A percentile compares a stretch with the other conserved stretches of the same genome.
phyloP scores from a whole-genome alignment of 208 protist genomes.

The Naegleria gruberi region DNA sequence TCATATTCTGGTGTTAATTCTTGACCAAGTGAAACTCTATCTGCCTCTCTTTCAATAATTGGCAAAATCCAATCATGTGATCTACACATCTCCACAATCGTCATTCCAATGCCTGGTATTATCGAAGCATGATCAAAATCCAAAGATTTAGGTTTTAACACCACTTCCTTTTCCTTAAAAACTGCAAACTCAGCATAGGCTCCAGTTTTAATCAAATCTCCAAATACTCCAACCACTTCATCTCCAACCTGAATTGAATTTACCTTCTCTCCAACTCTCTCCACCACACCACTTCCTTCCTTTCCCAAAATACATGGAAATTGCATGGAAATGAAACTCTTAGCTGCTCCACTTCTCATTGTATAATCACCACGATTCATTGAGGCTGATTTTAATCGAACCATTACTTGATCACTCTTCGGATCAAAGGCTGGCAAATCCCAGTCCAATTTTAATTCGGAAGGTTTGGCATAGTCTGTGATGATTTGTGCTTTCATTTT shows the following conservation, averaged over 20 bases:
- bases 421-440: neutral
- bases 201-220: neutral
- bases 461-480: neutral
- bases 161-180: neutral
- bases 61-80: no score
- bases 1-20: no score
- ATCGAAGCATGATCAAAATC: neutral
- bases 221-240: neutral
- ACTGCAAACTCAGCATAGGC: neutral
- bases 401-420: neutral
- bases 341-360: neutral
- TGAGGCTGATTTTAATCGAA: neutral
- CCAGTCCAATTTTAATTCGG: neutral
- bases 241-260: neutral
- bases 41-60: neutral
- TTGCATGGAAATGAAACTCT: neutral
- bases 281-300: neutral
- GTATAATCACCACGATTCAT: neutral
- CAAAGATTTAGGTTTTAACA: neutral
- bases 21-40: no score
- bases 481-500: neutral
- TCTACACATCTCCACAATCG: no score
- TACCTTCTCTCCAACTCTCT: neutral
- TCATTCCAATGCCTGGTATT: neutral
- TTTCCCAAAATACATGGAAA: constrained; percentile 1